Percentiles rank a stretch among this genome's conserved stretches.
Evolutionary conservation across 192 early-diverging fungal species (phyloP).

Genomic region (Coemansia erecta): DNA sequence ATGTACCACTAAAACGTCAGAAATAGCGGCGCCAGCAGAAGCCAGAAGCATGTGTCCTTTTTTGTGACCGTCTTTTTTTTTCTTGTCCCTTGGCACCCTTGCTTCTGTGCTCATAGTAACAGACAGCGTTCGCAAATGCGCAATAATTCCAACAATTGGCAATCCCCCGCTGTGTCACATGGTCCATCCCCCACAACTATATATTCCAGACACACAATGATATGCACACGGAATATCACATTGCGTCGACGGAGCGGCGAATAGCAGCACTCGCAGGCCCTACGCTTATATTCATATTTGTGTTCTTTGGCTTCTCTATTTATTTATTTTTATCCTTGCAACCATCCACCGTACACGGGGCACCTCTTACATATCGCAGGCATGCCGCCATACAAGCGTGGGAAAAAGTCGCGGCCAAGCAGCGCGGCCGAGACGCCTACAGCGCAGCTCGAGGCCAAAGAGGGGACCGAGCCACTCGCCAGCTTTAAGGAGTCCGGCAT

Average conservation of each 20-base stretch:
- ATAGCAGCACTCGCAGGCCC: too few relatives aligned
- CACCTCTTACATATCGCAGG: not conserved
- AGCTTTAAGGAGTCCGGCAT: conserved; percentile 43
- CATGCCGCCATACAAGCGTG: conserved; percentile 43
- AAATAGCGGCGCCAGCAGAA: too few relatives aligned
- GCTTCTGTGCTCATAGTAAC: too few relatives aligned
- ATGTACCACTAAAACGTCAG: too few relatives aligned
- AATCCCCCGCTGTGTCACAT: not conserved
- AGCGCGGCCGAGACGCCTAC: conserved; percentile 44
- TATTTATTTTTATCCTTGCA: not conserved
- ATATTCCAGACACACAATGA: too few relatives aligned
- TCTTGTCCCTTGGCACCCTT: too few relatives aligned
- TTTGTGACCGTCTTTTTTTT: too few relatives aligned
- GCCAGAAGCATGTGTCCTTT: too few relatives aligned
- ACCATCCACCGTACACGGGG: not conserved
- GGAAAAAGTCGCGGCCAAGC: conserved; percentile 45
- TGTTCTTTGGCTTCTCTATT: too few relatives aligned
- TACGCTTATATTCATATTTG: too few relatives aligned
- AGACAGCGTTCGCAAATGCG: not conserved
- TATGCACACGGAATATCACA: too few relatives aligned
- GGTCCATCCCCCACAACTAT: conserved; percentile 4
- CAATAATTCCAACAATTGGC: not conserved
- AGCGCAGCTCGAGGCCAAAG: conserved; percentile 19
- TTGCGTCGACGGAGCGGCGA: too few relatives aligned
- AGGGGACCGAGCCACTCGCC: conserved; percentile 29